Evolutionary conservation across 371 early-diverging fungal species (phyloP).

Genomic region (Lichtheimia hyalospora): DNA sequence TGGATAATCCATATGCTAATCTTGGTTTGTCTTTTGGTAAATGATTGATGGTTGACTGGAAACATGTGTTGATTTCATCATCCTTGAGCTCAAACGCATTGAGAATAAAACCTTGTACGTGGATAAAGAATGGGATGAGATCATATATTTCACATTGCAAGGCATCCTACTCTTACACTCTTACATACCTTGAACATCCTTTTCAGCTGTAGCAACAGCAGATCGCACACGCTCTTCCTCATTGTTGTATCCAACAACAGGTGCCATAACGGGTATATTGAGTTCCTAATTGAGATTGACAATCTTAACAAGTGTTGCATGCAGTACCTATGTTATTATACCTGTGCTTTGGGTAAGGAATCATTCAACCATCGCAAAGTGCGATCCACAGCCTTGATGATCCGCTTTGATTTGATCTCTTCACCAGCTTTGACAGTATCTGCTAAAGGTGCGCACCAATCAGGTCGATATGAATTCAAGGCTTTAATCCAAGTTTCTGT

Average conservation of each 20-base stretch:
- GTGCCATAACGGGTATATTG: constrained; percentile 50
- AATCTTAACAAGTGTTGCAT: too few species aligned
- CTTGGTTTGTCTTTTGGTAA: constrained; percentile 51
- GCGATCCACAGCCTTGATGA: constrained; percentile 66
- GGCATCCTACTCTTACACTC: too few species aligned
- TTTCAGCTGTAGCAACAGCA: constrained; percentile 56
- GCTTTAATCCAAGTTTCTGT: constrained; percentile 53
- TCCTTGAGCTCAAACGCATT: constrained; percentile 35
- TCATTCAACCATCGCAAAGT: constrained; percentile 62
- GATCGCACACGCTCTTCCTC: constrained; percentile 59
- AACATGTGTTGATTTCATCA: constrained; percentile 12
- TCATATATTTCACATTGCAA: too few species aligned
- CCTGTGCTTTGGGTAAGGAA: constrained; percentile 12
- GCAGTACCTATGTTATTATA: too few species aligned
- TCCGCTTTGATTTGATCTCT: constrained; percentile 57
- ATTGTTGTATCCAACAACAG: constrained; percentile 53
- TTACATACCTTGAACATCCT: constrained; percentile 30
- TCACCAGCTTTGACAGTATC: constrained; percentile 46
- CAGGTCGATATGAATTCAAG: constrained; percentile 53
- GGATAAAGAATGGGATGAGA: background rate
- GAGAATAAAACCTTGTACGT: constrained; percentile 38
- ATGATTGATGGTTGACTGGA: constrained; percentile 33
- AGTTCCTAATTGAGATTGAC: background rate
- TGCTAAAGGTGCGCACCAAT: constrained; percentile 48
- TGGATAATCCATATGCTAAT: constrained; percentile 47